A percentile compares a stretch with the other conserved stretches of the same genome.
Conservation (phyloP, 495 filamentous ascomycete genomes). For the Astrocystis sublimbata region DNA sequence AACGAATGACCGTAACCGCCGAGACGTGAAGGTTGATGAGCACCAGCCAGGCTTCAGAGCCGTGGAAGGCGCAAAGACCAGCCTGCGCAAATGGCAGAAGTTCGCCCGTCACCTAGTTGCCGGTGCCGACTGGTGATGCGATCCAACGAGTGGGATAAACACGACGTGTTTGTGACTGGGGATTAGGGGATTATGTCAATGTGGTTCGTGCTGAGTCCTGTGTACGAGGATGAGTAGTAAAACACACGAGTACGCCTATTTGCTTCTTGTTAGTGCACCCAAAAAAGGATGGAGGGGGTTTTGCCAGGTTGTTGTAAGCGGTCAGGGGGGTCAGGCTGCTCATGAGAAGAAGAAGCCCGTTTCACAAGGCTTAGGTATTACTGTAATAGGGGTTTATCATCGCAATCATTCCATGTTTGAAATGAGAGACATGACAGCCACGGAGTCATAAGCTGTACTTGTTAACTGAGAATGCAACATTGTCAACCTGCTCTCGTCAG, state of each 20-base stretch:
- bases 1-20: neutral
- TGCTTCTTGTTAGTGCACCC: neutral
- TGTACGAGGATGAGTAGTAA: neutral
- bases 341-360: neutral
- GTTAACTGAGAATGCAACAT: neutral
- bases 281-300: neutral
- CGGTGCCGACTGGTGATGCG: conserved; percentile 6
- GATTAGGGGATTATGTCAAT: neutral
- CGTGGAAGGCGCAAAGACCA: neutral
- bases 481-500: no score
- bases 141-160: neutral
- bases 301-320: neutral
- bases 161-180: neutral
- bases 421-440: neutral
- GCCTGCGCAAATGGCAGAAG: conserved; percentile 9
- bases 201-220: neutral
- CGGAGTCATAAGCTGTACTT: neutral
- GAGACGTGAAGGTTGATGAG: conserved; percentile 6
- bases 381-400: neutral
- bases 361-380: neutral
- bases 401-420: neutral
- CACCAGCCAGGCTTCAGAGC: neutral
- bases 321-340: neutral
- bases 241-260: neutral
- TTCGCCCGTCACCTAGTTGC: conserved; percentile 5